A percentile compares a stretch with the other conserved stretches of the same genome.
phyloP scores from a whole-genome alignment of 768 basidiomycete species.

The Psilocybe azurescens region DNA sequence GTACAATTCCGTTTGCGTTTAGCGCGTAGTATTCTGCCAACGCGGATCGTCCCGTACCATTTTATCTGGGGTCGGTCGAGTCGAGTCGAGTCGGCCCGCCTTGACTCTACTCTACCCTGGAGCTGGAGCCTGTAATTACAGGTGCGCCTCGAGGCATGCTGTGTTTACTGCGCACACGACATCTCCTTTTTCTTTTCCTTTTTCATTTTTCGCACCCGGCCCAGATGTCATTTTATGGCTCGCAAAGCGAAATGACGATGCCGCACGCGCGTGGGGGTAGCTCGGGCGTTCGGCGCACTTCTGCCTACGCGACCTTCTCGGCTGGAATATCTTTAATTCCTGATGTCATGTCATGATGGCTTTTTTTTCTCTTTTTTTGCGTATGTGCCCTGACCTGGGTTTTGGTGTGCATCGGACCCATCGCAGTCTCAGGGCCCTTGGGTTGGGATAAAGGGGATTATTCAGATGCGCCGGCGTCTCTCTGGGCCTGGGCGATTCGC shows the following conservation, averaged over 20 bases:
- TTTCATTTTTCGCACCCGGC: slow-evolving; percentile 3
- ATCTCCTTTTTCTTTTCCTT: not conserved
- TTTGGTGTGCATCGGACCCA: no score
- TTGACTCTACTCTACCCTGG: not conserved
- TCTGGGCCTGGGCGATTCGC: no score
- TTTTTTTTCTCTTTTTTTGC: no score
- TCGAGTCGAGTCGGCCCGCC: not conserved
- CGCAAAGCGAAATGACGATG: not conserved
- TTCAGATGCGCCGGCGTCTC: no score
- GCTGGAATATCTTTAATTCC: no score
- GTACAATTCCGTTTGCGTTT: no score
- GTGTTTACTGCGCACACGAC: not conserved
- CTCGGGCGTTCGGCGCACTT: not conserved
- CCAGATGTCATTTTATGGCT: not conserved
- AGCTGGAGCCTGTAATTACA: not conserved
- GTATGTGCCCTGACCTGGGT: no score
- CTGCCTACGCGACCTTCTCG: not conserved
- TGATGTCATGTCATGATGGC: no score
- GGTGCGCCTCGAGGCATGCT: not conserved
- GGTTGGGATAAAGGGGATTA: no score
- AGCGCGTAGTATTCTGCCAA: not conserved
- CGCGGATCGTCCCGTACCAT: not conserved
- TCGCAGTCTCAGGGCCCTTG: no score
- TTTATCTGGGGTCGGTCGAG: not conserved
- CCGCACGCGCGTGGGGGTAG: not conserved